phyloP scores from a whole-genome alignment of 2,329 filamentous ascomycete genomes.

The Lecanicillium sp. region DNA sequence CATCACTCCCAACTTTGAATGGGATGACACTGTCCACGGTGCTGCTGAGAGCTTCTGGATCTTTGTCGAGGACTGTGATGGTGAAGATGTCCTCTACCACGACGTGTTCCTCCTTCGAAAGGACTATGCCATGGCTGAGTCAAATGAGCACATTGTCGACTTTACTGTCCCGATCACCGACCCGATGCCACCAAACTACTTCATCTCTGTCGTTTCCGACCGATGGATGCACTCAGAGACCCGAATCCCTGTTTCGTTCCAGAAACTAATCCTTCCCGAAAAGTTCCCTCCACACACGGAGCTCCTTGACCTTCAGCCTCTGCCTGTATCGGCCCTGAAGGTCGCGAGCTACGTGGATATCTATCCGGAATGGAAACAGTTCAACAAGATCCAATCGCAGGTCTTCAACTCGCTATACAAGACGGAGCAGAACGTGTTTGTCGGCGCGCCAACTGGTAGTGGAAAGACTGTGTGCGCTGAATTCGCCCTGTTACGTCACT shows the following conservation, averaged over 20 bases:
- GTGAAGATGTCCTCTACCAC: conserved; percentile 90
- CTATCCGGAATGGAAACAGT: conserved; percentile 77
- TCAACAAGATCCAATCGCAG: conserved; percentile 97
- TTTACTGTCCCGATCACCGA: conserved; percentile 96
- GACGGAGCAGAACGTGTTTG: conserved; percentile 86
- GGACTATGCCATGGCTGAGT: conserved; percentile 77
- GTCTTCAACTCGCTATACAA: conserved; percentile 91
- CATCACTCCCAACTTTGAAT: conserved; percentile 90
- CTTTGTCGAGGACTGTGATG: conserved; percentile 92
- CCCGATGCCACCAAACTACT: conserved; percentile 98
- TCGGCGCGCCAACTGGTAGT: conserved; percentile 88
- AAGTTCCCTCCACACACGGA: conserved; percentile 94
- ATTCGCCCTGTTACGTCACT: conserved; percentile 83
- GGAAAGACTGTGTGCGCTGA: conserved; percentile 97
- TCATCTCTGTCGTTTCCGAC: conserved; percentile 89
- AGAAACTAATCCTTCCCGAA: conserved; percentile 88
- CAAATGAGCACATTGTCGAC: conserved; percentile 90
- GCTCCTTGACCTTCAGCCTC: conserved; percentile 81
- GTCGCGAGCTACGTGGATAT: conserved; percentile 71
- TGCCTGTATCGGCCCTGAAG: conserved; percentile 85
- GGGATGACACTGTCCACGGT: conserved; percentile 87
- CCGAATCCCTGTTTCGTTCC: conserved; percentile 85
- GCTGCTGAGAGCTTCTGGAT: conserved; percentile 93
- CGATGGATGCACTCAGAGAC: conserved; percentile 98
- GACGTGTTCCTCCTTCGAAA: conserved; percentile 89